Evolutionary conservation across 192 early-diverging fungal genomes (phyloP).

Genomic region (Coemansia sp.): DNA sequence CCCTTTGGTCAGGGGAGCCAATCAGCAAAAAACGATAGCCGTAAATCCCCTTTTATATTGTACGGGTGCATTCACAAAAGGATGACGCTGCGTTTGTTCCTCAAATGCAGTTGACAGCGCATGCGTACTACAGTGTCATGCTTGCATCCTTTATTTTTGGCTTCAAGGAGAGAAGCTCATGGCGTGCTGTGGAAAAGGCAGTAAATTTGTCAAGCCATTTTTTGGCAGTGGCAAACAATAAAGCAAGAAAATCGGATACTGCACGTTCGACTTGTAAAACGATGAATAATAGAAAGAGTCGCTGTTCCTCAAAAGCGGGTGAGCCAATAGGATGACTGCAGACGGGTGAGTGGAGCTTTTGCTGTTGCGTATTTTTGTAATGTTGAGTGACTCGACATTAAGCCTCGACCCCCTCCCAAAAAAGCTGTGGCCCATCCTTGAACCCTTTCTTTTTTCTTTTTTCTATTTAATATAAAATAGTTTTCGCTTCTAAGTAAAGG

Average conservation of each 20-base stretch:
- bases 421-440: not conserved
- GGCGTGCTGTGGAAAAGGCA: too few relatives aligned
- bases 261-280: not conserved
- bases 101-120: not conserved
- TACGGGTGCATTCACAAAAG: too few relatives aligned
- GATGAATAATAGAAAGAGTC: constrained; percentile 14
- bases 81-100: not conserved
- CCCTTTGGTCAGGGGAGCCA: too few relatives aligned
- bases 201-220: too few relatives aligned
- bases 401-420: not conserved
- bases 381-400: constrained; percentile 24
- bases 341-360: constrained; percentile 8
- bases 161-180: too few relatives aligned
- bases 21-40: too few relatives aligned
- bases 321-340: constrained; percentile 11
- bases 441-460: constrained; percentile 11
- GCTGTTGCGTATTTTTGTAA: too few relatives aligned
- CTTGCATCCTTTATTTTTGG: not conserved
- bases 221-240: too few relatives aligned
- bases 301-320: constrained; percentile 4
- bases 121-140: constrained; percentile 1
- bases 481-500: constrained; percentile 4
- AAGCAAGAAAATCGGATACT: too few relatives aligned
- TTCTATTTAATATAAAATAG: not conserved
- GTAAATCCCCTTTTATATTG: too few relatives aligned